phyloP scores from a whole-genome alignment of 2,329 filamentous ascomycete genomes.

The Botrytis hyacinthi region DNA sequence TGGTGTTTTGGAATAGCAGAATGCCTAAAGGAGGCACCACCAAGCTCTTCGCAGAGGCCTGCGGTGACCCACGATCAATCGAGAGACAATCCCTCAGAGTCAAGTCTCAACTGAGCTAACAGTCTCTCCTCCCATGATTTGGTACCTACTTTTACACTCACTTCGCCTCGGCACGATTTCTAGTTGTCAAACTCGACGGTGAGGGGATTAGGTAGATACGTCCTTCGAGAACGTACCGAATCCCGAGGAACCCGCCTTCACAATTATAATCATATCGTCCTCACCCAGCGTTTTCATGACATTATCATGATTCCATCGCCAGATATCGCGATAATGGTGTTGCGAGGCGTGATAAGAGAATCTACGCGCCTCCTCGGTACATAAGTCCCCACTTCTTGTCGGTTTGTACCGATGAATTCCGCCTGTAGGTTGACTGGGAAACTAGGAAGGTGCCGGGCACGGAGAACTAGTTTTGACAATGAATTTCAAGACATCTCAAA shows the following conservation, averaged over 20 bases:
- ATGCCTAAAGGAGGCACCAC: background rate
- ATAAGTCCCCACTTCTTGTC: background rate
- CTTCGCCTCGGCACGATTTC: background rate
- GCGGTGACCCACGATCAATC: background rate
- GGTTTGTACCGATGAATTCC: background rate
- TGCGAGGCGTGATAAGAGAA: conserved; percentile 1
- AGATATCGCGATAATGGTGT: background rate
- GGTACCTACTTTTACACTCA: background rate
- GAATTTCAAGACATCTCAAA: background rate
- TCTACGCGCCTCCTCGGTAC: background rate
- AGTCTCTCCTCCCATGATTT: background rate
- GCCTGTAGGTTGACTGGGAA: background rate
- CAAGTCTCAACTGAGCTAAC: background rate
- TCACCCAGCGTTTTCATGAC: background rate
- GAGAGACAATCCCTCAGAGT: background rate
- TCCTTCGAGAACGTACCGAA: background rate
- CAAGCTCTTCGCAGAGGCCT: background rate
- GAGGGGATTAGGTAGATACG: background rate
- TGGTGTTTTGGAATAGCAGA: background rate
- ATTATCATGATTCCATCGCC: background rate
- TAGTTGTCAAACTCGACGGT: background rate
- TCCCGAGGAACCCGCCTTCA: background rate
- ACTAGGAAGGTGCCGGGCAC: background rate
- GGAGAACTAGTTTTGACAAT: background rate
- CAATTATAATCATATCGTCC: background rate